These are phyloP conservation scores for Mortierella sp. DNA, from an alignment of 371 early-diverging fungal species.

Conservation along the genomic window DNA sequence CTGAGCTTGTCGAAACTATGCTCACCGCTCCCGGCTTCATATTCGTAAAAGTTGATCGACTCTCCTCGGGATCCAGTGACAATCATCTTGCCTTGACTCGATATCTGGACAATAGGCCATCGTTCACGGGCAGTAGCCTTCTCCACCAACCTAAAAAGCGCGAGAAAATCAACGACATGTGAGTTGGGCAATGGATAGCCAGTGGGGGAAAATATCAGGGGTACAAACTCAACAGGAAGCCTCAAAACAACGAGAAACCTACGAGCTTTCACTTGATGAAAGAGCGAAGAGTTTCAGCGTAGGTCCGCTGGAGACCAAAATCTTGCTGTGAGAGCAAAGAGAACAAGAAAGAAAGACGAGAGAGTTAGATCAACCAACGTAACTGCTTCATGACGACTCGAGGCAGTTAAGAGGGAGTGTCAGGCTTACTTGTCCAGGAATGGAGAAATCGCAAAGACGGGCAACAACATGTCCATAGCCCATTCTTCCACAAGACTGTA, in stretches of 20 bases:
- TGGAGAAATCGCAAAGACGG: conserved; percentile 43
- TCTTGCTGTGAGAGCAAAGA: conserved; percentile 14
- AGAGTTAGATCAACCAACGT: background rate
- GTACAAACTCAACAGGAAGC: background rate
- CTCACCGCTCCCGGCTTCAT: conserved; percentile 20
- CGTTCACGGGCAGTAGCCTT: conserved; percentile 42
- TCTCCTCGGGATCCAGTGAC: conserved; percentile 52
- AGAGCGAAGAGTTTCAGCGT: conserved; percentile 33
- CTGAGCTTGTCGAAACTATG: conserved; percentile 22
- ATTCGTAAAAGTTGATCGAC: conserved; percentile 42
- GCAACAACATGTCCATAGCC: conserved; percentile 46
- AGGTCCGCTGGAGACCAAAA: conserved; percentile 42
- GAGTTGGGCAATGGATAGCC: background rate
- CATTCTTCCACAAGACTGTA: conserved; percentile 40
- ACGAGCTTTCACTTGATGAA: conserved; percentile 41
- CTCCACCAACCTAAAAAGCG: conserved; percentile 29
- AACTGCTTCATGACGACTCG: background rate
- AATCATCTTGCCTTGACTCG: conserved; percentile 34
- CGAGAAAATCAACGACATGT: background rate
- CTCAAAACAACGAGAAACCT: background rate
- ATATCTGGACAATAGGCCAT: conserved; percentile 51
- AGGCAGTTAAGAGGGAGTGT: no score
- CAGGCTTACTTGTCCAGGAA: conserved; percentile 38
- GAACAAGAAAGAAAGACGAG: background rate
- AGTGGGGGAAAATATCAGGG: background rate